These are phyloP conservation scores for Ophiocordyceps unilateralis DNA, from an alignment of 2,329 filamentous ascomycete genomes.

Conservation along the genomic window DNA sequence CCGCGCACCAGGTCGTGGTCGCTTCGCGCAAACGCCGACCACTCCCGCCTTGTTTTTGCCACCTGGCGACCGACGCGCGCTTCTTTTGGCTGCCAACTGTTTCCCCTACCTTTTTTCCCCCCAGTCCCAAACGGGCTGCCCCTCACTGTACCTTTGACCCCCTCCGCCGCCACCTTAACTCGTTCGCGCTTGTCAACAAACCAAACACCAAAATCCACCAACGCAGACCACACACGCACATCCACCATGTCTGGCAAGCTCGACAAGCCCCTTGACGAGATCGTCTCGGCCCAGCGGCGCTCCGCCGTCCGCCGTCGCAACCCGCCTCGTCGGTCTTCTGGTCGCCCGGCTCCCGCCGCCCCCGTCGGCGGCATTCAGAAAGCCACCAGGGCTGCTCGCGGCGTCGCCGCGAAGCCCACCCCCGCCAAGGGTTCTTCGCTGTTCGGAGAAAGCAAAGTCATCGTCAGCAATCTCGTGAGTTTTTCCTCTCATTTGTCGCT, in stretches of 20 bases:
- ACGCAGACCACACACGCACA: neutral
- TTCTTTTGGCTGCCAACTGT: neutral
- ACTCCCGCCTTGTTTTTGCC: neutral
- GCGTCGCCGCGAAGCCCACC: conserved; percentile 38
- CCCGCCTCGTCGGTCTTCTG: conserved; percentile 29
- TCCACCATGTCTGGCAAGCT: conserved; percentile 78
- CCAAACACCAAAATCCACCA: conserved; percentile 7
- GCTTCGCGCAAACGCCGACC: neutral
- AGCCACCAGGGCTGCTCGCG: conserved; percentile 44
- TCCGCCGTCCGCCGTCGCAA: conserved; percentile 34
- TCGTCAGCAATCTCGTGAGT: conserved; percentile 94
- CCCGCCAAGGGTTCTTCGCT: conserved; percentile 45
- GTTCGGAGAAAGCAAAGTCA: conserved; percentile 78
- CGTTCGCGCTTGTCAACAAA: neutral
- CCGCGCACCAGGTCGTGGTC: neutral
- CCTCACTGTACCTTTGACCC: no score
- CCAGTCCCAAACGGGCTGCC: neutral
- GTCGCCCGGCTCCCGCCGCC: conserved; percentile 40
- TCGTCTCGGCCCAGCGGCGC: conserved; percentile 61
- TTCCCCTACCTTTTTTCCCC: neutral
- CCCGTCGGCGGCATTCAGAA: conserved; percentile 81
- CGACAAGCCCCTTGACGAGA: conserved; percentile 93
- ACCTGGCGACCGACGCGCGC: neutral
- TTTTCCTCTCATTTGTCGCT: no score
- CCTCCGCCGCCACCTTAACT: neutral